A percentile compares a stretch with the other conserved stretches of the same genome.
Evolutionary conservation across 2,329 filamentous ascomycete species (phyloP).

Genomic region (Sporothrix schenckii): DNA sequence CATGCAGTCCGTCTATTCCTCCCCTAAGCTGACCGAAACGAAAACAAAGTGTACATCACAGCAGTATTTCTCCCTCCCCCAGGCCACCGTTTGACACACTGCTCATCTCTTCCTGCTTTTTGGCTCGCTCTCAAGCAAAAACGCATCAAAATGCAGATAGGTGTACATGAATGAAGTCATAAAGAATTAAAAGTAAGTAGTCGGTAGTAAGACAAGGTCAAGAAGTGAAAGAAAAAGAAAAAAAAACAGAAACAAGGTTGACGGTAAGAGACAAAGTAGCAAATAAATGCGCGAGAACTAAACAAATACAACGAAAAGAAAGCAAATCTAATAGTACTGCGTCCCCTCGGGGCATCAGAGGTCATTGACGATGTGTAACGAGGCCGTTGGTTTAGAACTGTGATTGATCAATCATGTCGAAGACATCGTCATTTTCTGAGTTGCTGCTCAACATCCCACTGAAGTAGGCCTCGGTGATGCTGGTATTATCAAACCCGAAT

Average conservation of each 20-base stretch:
- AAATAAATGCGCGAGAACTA: not conserved
- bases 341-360: too few relatives aligned
- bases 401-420: constrained; percentile 9
- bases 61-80: not conserved
- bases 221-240: not conserved
- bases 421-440: not conserved
- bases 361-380: not conserved
- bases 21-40: not conserved
- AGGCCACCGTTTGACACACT: not conserved
- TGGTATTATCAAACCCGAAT: not conserved
- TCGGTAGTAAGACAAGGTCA: not conserved
- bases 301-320: not conserved
- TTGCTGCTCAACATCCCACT: not conserved
- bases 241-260: not conserved
- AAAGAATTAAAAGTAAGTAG: not conserved
- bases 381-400: not conserved
- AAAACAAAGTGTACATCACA: not conserved
- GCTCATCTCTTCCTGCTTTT: not conserved
- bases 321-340: not conserved
- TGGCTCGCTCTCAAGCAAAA: not conserved
- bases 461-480: constrained; percentile 28
- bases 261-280: not conserved
- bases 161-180: not conserved
- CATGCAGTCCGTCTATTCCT: not conserved
- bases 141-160: constrained; percentile 4